Conservation (phyloP, 805 yeast species). For the Brettanomyces sp. region DNA sequence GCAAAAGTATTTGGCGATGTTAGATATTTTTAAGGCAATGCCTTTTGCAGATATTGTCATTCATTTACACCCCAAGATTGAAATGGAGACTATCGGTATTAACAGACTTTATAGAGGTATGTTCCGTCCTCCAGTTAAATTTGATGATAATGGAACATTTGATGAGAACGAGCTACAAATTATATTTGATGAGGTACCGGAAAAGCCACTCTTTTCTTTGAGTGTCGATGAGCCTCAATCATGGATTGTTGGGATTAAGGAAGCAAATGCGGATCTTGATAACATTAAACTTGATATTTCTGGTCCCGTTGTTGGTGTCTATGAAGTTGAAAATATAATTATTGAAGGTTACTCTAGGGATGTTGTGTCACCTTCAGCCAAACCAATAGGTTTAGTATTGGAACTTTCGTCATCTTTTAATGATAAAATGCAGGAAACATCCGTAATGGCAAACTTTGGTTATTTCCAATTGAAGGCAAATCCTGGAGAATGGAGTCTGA, state of each 20-base stretch:
- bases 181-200: constrained; percentile 40
- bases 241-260: constrained; percentile 56
- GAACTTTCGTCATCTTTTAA: constrained; percentile 21
- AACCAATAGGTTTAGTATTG: constrained; percentile 47
- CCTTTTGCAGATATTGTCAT: constrained; percentile 46
- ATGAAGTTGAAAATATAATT: constrained; percentile 42
- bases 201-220: constrained; percentile 39
- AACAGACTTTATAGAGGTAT: constrained; percentile 51
- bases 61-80: constrained; percentile 43
- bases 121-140: constrained; percentile 25
- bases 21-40: constrained; percentile 28
- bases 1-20: constrained; percentile 49
- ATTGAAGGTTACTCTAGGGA: constrained; percentile 67
- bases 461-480: constrained; percentile 69
- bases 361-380: constrained; percentile 16
- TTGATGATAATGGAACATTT: constrained; percentile 20
- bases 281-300: constrained; percentile 41
- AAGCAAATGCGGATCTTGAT: constrained; percentile 44
- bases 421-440: constrained; percentile 39
- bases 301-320: constrained; percentile 34
- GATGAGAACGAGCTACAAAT: constrained; percentile 20
- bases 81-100: constrained; percentile 34
- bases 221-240: constrained; percentile 53
- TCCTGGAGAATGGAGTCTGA: constrained; percentile 64
- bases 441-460: constrained; percentile 72